A percentile compares a stretch with the other conserved stretches of the same genome.
Conservation (phyloP, 768 basidiomycete genomes). For the Myochromella boudieri region DNA sequence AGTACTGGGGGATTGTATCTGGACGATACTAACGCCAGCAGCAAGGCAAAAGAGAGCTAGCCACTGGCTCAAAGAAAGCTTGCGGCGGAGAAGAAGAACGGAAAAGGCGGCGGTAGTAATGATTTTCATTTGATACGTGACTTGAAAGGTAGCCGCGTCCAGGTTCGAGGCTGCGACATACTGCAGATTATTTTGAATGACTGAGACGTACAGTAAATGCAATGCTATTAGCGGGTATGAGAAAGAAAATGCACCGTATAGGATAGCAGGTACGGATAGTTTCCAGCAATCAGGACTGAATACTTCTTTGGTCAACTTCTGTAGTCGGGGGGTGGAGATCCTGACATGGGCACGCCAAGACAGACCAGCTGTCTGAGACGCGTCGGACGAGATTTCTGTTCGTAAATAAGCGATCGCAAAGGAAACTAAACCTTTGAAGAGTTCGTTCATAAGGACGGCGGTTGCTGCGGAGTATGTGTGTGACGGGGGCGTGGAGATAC, state of each 20-base stretch:
- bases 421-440: slow-evolving; percentile 90
- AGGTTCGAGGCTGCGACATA: slow-evolving; percentile 94
- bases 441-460: slow-evolving; percentile 92
- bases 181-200: slow-evolving; percentile 94
- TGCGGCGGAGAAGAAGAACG: slow-evolving; percentile 76
- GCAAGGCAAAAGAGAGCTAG: slow-evolving; percentile 81
- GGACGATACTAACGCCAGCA: slow-evolving; percentile 86
- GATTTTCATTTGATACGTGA: slow-evolving; percentile 97
- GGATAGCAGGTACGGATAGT: slow-evolving; percentile 92
- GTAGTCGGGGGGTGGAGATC: slow-evolving; percentile 31
- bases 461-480: slow-evolving; percentile 89
- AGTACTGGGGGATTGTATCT: slow-evolving; percentile 61
- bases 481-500: slow-evolving; percentile 74
- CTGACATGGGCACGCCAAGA: slow-evolving; percentile 4
- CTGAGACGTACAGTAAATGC: slow-evolving; percentile 29
- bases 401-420: slow-evolving; percentile 78
- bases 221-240: background rate
- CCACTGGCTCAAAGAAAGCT: slow-evolving; percentile 78
- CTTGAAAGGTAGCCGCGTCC: slow-evolving; percentile 95
- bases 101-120: slow-evolving; percentile 91
- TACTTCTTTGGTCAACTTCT: slow-evolving; percentile 63
- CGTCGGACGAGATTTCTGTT: slow-evolving; percentile 39
- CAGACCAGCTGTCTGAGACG: slow-evolving; percentile 25
- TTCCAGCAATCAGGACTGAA: slow-evolving; percentile 97
- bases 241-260: slow-evolving; percentile 61